These are phyloP conservation scores for Phytophthora gonapodyides DNA, from an alignment of 352 stramenopile genomes.

Conservation along the genomic window DNA sequence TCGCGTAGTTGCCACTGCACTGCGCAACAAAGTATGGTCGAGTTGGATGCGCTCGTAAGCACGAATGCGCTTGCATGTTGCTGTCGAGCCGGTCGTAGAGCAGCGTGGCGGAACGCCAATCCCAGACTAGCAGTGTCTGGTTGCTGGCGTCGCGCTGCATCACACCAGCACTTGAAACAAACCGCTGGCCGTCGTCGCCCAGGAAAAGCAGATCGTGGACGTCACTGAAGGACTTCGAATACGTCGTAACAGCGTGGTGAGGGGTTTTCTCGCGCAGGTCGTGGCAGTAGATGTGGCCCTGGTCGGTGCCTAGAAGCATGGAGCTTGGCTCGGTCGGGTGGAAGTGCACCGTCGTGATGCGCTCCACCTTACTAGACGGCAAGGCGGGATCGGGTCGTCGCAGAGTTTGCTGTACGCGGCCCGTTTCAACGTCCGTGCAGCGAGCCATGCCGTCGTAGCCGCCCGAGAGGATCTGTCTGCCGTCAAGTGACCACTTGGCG, in stretches of 20 bases:
- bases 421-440: slow-evolving; percentile 44
- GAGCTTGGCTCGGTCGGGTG: slow-evolving; percentile 38
- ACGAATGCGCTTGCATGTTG: slow-evolving; percentile 51
- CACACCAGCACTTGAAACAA: slow-evolving; percentile 58
- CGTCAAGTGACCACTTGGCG: slow-evolving; percentile 62
- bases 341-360: slow-evolving; percentile 37
- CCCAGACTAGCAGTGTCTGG: slow-evolving; percentile 71
- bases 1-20: slow-evolving; percentile 44
- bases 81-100: slow-evolving; percentile 55
- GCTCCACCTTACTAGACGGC: slow-evolving; percentile 17
- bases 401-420: slow-evolving; percentile 13
- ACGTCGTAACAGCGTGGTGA: slow-evolving; percentile 9
- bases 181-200: slow-evolving; percentile 24
- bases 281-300: slow-evolving; percentile 39
- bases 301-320: slow-evolving; percentile 41
- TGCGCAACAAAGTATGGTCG: slow-evolving; percentile 50
- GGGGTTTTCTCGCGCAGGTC: slow-evolving; percentile 40
- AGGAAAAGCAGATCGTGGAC: slow-evolving; percentile 68
- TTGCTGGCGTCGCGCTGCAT: slow-evolving; percentile 52
- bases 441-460: slow-evolving; percentile 45
- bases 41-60: slow-evolving; percentile 49
- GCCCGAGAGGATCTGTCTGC: slow-evolving; percentile 44
- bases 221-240: slow-evolving; percentile 43
- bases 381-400: slow-evolving; percentile 6
- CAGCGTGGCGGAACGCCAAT: slow-evolving; percentile 46